Conservation (phyloP, 2,329 filamentous ascomycete species). For the Dactylellina leptospora region DNA sequence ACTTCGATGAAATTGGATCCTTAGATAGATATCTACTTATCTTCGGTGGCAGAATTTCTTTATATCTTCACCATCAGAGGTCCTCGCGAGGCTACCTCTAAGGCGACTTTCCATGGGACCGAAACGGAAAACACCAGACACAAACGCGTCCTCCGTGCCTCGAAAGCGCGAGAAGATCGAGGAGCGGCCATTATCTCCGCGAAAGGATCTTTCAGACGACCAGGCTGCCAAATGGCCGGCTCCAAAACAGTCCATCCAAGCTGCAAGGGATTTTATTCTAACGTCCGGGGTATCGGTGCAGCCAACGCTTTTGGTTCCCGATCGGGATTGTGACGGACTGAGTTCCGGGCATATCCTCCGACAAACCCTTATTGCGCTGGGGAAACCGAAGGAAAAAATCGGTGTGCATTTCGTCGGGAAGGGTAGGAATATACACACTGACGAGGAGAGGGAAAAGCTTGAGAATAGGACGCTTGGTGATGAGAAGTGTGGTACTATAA, state of each 20-base stretch:
- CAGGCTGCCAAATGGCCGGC: slow-evolving; percentile 8
- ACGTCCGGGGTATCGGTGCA: neutral
- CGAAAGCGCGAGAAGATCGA: neutral
- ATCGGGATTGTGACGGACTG: slow-evolving; percentile 75
- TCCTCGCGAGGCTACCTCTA: neutral
- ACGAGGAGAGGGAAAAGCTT: slow-evolving; percentile 66
- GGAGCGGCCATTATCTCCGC: neutral
- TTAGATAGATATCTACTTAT: too few relatives aligned
- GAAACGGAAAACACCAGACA: neutral
- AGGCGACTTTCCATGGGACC: too few relatives aligned
- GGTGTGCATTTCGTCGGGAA: slow-evolving; percentile 70
- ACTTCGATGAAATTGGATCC: too few relatives aligned
- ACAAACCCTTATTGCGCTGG: slow-evolving; percentile 69
- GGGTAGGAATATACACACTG: slow-evolving; percentile 68
- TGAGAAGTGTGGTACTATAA: slow-evolving; percentile 67
- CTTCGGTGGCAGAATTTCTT: too few relatives aligned
- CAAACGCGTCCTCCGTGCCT: neutral
- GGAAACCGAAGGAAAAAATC: slow-evolving; percentile 66
- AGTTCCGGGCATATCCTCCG: slow-evolving; percentile 71
- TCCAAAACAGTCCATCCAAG: neutral
- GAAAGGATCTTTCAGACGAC: neutral
- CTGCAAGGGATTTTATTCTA: slow-evolving; percentile 5
- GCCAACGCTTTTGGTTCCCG: slow-evolving; percentile 68
- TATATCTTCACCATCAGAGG: too few relatives aligned
- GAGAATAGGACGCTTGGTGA: slow-evolving; percentile 57